Evolutionary conservation across 2,329 filamentous ascomycete genomes (phyloP), one percentile per base, ranked within the genome.

Genomic region (Colletotrichum brevisporum): DNA sequence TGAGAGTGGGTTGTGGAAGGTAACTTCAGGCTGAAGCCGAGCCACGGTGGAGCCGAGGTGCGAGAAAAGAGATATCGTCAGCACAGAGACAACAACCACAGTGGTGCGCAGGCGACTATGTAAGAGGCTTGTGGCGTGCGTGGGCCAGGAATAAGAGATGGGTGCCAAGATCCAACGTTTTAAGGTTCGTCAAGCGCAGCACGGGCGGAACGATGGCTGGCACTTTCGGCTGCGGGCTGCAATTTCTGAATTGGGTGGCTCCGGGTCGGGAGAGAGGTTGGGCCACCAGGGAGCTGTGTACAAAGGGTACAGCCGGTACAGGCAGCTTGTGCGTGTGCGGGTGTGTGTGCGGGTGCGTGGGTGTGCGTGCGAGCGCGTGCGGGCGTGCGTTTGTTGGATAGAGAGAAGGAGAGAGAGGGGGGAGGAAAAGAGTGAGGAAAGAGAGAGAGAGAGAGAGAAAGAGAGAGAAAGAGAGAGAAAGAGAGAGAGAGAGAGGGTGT

Each of bases 131-230:
- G 65, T 58, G 65, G 53, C 60, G 50, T 55, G 55, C 50, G 62
- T 69, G 41, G 51, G 36, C 39, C 63, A 66, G 63, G 55, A 67
- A 69, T 63, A 55, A 67, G 63, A 47, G 27, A 51, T 36, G 36
- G 43, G 58, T 54, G 41, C 43, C 16, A 45, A 48, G 18, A 56
- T 15, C 52, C 47, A 57, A 27, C n/a, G 39, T 65, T 67, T 60
- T 66, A 69, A 66, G 63, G 62, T 69, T 69, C 54, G 63, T 60
- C 55, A 52, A 55, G 62, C 66, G 61, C 54, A 51, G 62, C 61
- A 69, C 66, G 43, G 62, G 41, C 55, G 36, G 39, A 16, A 51
- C 18, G 31, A 43, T 47, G 21, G 54, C 43, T 31, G 21, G 43
- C n/a, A 8, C 48, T 60, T 16, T 60, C 21, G 47, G 45, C 36